Percentiles rank a stretch among this genome's conserved stretches.
Conservation (phyloP, 2,329 filamentous ascomycete species). For the Penicillium hordei region DNA sequence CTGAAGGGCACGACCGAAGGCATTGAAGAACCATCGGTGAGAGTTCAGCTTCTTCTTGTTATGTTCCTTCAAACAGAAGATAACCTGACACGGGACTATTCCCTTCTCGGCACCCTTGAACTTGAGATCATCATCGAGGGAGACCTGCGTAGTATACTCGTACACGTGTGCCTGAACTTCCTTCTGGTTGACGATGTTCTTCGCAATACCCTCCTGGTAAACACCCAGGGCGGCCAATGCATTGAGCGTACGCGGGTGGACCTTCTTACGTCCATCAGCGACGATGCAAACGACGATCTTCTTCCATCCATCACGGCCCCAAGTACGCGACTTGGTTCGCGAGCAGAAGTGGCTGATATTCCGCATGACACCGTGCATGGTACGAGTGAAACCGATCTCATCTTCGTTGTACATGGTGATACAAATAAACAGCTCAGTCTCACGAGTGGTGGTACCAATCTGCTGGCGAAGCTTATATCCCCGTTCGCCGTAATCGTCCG, state of each 20-base stretch:
- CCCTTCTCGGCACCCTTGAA: conserved; percentile 99
- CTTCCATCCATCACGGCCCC: conserved; percentile 97
- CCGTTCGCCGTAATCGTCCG: conserved; percentile 83
- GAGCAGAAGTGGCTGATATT: conserved; percentile 97
- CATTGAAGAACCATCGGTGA: conserved; percentile 99
- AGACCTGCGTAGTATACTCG: conserved; percentile 98
- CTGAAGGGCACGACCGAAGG: conserved; percentile 86
- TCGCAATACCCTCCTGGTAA: conserved; percentile 97
- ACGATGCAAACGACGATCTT: conserved; percentile 99
- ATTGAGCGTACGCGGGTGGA: conserved; percentile 90
- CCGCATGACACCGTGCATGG: conserved; percentile 98
- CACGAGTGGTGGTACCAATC: conserved; percentile 76
- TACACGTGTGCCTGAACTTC: conserved; percentile 97
- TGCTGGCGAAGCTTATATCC: conserved; percentile 93
- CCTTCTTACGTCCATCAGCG: conserved; percentile 88
- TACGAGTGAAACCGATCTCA: conserved; percentile 92
- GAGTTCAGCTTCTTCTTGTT: conserved; percentile 98
- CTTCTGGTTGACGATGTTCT: conserved; percentile 95
- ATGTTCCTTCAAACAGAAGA: conserved; percentile 97
- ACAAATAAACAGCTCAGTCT: conserved; percentile 95
- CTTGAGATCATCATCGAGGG: conserved; percentile 89
- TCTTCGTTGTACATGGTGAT: conserved; percentile 99
- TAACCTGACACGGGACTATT: conserved; percentile 95
- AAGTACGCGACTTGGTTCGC: conserved; percentile 85
- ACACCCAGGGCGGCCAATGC: conserved; percentile 95